Base-by-base conservation (phyloP, 2,329 filamentous ascomycete genomes). In the Cercospora brassicicola region DNA sequence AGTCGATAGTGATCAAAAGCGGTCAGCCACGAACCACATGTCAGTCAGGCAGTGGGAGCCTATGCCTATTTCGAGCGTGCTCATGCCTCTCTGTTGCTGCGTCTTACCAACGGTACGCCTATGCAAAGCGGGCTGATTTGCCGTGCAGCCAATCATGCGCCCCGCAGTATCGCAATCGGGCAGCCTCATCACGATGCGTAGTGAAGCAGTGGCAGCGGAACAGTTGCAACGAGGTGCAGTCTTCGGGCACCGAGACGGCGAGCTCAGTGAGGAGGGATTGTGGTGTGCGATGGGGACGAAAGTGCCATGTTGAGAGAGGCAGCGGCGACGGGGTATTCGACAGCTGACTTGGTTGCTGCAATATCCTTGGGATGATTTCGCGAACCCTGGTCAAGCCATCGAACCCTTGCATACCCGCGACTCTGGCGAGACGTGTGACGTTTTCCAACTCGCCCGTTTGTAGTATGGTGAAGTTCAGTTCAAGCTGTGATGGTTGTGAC, bases 111-210 rank as follows among this genome's bases (percentile, higher is more conserved):
- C 13, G 53, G 53, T 18, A 57, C 53, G 53, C 53, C 53, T 57
- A 57, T 57, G 53, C 53, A 57, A 26, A 57, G 53, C 53, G 53
- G 53, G 53, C 53, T 57, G 53, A 57, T 57, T 57, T 57, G 53
- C 53, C 53, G 53, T 33, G 53, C 53, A 57, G 53, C 53, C 53
- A 57, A 57, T 57, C 13, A 57, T 18, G 15, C 53, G 26, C 13
- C 53, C 10, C 53, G 53, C 53, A 57, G 53, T 15, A 56, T 28
- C 20, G 53, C 23, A 15, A 9, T 48, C 9, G 42, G n/a, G 20
- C 18, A 42, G n/a, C 42, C 1, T 48, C 42, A 48, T 48, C 42
- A 48, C 42, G 18, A 48, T 10, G 18, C 42, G 36, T 3, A n/a
- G 36, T 42, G 42, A 23, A 48, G 42, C 8, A 48, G 42, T 3